Evolutionary conservation across 805 yeast species (phyloP), one percentile per base, ranked within the genome.

Genomic region (Teunomyces pallodes): DNA sequence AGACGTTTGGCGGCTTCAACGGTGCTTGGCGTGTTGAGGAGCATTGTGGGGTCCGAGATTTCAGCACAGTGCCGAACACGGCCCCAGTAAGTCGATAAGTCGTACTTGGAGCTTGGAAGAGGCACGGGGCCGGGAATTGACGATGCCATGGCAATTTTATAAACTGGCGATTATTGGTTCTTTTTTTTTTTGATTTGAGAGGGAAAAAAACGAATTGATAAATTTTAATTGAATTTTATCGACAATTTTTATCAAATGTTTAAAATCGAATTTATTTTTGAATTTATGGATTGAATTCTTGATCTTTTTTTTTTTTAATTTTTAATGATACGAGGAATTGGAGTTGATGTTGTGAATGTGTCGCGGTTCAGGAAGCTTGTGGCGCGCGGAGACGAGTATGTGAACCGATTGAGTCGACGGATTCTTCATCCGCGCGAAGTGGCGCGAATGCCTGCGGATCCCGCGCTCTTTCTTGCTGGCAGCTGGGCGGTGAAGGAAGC

Each of bases 11-110:
- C 87, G 10, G 67, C 57, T 40, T 76, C 79, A 33, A 94, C 77
- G 52, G 87, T 88, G 2, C 65, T 63, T 7, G 81, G 59, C 1
- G 92, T 82, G 57, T 86, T 88, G 45, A 94, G 72, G 42, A 94
- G 74, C 91, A 88, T 91, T 27, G 87, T 63, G 28, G 99, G 99
- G 62, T 91, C 97, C 1, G 96, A 84, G 46, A 94, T 87, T 49
- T 86, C 95, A 12, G 96, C 88, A 69, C 96, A 89, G 66, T 95
- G 99, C 64, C 83, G 82, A 42, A 94, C 97, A 59, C 99, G 81
- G 12, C 99, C 99, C 86, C 87, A 80, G 67, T 94, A 94, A 0
- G 96, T 84, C 49, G 79, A 56, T 27, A 94, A 72, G 65, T 94
- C 96, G 67, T 83, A 88, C 48, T 76, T 80, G 16, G 97, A 90